Evolutionary conservation across 2,329 filamentous ascomycete species (phyloP).

Genomic region (Phyllosticta ampelicida): DNA sequence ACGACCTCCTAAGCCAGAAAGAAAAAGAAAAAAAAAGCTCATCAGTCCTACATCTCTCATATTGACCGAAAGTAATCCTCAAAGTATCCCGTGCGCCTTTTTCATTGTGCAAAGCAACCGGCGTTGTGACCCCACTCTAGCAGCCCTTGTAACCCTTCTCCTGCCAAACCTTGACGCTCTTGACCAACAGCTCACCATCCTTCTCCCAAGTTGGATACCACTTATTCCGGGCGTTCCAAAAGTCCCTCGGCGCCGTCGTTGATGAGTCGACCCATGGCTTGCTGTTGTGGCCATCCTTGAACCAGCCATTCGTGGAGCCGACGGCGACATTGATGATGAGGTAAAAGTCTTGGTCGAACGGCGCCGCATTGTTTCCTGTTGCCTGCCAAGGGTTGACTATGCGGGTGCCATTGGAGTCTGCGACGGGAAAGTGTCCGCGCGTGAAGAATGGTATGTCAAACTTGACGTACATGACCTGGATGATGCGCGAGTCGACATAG

Average conservation of each 20-base stretch:
- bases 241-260: slow-evolving; percentile 58
- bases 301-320: slow-evolving; percentile 74
- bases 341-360: slow-evolving; percentile 68
- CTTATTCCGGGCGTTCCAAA: slow-evolving; percentile 55
- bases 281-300: slow-evolving; percentile 55
- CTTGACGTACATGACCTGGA: slow-evolving; percentile 69
- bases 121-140: slow-evolving; percentile 9
- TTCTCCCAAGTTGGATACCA: slow-evolving; percentile 65
- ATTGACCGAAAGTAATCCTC: neutral
- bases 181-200: slow-evolving; percentile 54
- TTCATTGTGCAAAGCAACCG: neutral
- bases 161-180: slow-evolving; percentile 50
- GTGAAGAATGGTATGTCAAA: slow-evolving; percentile 59
- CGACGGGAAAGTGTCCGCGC: slow-evolving; percentile 55
- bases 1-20: too few relatives aligned
- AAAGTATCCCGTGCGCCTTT: neutral
- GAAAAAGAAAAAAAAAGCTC: too few relatives aligned
- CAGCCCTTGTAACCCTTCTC: slow-evolving; percentile 39
- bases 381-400: slow-evolving; percentile 53
- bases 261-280: slow-evolving; percentile 74
- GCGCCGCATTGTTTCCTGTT: slow-evolving; percentile 51
- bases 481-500: slow-evolving; percentile 68
- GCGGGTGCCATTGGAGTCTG: slow-evolving; percentile 54
- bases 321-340: slow-evolving; percentile 67
- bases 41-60: neutral